Evolutionary conservation across 1,284 basidiomycete species (phyloP), one percentile per base, ranked within the genome.

Genomic region (Athelia psychrophila): DNA sequence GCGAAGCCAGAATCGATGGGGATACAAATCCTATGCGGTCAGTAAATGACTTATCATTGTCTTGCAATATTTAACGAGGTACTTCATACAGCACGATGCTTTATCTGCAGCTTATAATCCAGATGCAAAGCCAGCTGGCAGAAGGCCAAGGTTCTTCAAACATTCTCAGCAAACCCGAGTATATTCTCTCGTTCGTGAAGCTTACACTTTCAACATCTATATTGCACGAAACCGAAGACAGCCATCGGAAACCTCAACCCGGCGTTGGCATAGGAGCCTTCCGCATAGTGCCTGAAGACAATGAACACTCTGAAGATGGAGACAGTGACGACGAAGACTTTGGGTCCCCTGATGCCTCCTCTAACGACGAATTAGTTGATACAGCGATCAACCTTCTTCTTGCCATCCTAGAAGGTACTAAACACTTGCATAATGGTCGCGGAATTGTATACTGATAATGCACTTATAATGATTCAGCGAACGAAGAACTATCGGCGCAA

Each of bases 341-440:
- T 2, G 74, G 64, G 42, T 68, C 69, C 6, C 70, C 75, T 44
- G 61, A 64, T 9, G 58, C 73, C 48, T 65, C 61, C n/a, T 65
- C 70, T 12, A 76, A 81, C 56, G 78, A 86, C 44, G 86, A 88
- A 54, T 81, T 95, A 73, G 75, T 79, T 0, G 80, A 83, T 54
- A 94, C 92, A 0, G 83, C 91, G 3, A 68, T 95, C 16, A 88
- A 86, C 55, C 68, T 95, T 1, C 71, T 96, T 12, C 78, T 95
- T 2, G 85, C 92, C 0, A 78, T 92, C 22, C 75, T 95, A 20
- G 92, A 95, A 83, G 88, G 93, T 91, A 59, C 50, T 67, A 25
- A 22, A 6, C 27, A 19, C 36, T 49, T 44, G 6, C 13, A 25
- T 10, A 44, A 46, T 33, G 44, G 6, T 18, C 38, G 38, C 20